These are phyloP conservation scores for Terfezia boudieri DNA, from an alignment of 495 filamentous ascomycete species.

Conservation along the genomic window DNA sequence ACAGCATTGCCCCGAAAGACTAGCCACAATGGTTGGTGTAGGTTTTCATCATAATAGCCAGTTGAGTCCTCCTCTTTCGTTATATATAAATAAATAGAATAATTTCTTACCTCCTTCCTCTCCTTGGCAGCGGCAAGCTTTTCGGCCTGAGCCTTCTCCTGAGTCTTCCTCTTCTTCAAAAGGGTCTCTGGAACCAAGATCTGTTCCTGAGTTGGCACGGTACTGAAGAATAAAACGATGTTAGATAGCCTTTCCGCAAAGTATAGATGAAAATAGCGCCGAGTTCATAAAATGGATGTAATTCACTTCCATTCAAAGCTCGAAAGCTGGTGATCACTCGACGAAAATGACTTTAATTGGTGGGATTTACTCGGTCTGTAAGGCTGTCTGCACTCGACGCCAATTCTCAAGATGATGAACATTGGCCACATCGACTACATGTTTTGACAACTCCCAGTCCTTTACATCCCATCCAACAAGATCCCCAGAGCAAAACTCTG, in stretches of 20 bases:
- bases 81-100: constrained; percentile 12
- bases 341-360: constrained; percentile 53
- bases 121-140: constrained; percentile 54
- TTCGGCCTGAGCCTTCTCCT: constrained; percentile 92
- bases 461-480: constrained; percentile 52
- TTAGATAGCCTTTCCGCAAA: constrained; percentile 50
- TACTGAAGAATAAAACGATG: constrained; percentile 33
- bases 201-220: constrained; percentile 71
- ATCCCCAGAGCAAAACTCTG: constrained; percentile 34
- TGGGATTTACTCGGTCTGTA: constrained; percentile 28
- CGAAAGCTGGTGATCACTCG: constrained; percentile 27
- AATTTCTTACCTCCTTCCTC: constrained; percentile 63
- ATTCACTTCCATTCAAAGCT: background rate
- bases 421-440: constrained; percentile 3
- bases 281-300: constrained; percentile 57
- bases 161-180: constrained; percentile 99
- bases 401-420: background rate
- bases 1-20: constrained; percentile 78
- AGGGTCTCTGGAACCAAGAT: constrained; percentile 94
- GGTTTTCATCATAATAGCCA: constrained; percentile 54
- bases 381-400: constrained; percentile 1
- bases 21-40: constrained; percentile 46
- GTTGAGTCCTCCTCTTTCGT: constrained; percentile 23
- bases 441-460: constrained; percentile 10
- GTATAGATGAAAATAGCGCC: constrained; percentile 47